Evolutionary conservation across 371 early-diverging fungal genomes (phyloP).

Genomic region (Batrachochytrium dendrobatidis): DNA sequence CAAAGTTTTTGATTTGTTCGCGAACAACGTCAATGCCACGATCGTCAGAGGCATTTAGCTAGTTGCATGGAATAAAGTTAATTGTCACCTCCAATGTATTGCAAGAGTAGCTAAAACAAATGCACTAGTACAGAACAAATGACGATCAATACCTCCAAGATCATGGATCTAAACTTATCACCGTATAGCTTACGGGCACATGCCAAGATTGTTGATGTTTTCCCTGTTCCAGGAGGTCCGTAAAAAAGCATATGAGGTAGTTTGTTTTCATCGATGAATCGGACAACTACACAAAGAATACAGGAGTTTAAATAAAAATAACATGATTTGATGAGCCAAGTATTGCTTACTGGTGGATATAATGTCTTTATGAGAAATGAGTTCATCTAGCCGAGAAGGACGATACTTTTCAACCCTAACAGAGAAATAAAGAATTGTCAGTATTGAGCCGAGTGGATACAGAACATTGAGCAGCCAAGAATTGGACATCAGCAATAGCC

Average conservation of each 20-base stretch:
- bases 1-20: constrained; percentile 97
- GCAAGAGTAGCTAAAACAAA: too few species aligned
- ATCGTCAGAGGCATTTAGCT: constrained; percentile 95
- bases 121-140: neutral
- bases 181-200: constrained; percentile 84
- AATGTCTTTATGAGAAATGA: constrained; percentile 88
- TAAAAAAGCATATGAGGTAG: constrained; percentile 99
- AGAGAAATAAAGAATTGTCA: neutral
- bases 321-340: too few species aligned
- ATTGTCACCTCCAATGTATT: too few species aligned
- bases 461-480: too few species aligned
- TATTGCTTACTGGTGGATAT: constrained; percentile 73
- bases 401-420: constrained; percentile 96
- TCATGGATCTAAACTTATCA: constrained; percentile 69
- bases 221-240: constrained; percentile 96
- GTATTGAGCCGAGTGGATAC: too few species aligned
- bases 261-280: constrained; percentile 78
- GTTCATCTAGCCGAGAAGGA: constrained; percentile 71
- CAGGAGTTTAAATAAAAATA: too few species aligned
- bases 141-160: constrained; percentile 71
- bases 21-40: constrained; percentile 99
- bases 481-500: too few species aligned
- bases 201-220: constrained; percentile 94
- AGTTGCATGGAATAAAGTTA: too few species aligned
- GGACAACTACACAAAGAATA: constrained; percentile 47